phyloP scores from a whole-genome alignment of 1,139 yeast genomes.

The Yamadazyma pseudoaaseri region DNA sequence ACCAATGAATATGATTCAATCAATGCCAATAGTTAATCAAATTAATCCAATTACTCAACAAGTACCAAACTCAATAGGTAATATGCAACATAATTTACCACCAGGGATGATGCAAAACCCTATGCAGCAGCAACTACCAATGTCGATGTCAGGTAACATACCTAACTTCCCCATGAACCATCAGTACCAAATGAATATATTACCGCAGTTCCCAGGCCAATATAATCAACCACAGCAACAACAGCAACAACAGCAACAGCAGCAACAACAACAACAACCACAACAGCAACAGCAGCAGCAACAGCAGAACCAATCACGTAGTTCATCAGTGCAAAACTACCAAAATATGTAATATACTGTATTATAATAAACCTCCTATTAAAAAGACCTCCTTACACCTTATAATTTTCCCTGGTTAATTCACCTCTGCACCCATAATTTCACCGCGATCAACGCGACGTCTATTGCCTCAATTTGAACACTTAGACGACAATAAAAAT shows the following conservation, averaged over 20 bases:
- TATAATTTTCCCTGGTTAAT: too few relatives aligned
- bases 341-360: conserved; percentile 4
- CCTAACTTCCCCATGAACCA: conserved; percentile 3
- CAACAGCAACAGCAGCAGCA: conserved; percentile 1
- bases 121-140: conserved; percentile 3
- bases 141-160: conserved; percentile 2
- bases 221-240: conserved; percentile 2
- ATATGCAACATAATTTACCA: neutral
- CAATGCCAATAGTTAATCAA: conserved; percentile 3
- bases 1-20: conserved; percentile 5
- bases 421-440: too few relatives aligned
- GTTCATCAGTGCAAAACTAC: too few relatives aligned
- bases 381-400: too few relatives aligned
- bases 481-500: conserved; percentile 6
- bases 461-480: conserved; percentile 2
- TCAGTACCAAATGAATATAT: conserved; percentile 6
- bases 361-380: too few relatives aligned
- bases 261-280: conserved; percentile 1
- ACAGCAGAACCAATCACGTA: neutral
- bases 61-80: conserved; percentile 1
- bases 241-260: conserved; percentile 2
- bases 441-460: too few relatives aligned
- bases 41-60: conserved; percentile 1
- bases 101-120: conserved; percentile 3
- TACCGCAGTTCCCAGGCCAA: conserved; percentile 5